A percentile compares a stretch with the other conserved stretches of the same genome.
These are phyloP conservation scores for Choanephora cucurbitarum DNA, from an alignment of 371 early-diverging fungal genomes.

Conservation along the genomic window DNA sequence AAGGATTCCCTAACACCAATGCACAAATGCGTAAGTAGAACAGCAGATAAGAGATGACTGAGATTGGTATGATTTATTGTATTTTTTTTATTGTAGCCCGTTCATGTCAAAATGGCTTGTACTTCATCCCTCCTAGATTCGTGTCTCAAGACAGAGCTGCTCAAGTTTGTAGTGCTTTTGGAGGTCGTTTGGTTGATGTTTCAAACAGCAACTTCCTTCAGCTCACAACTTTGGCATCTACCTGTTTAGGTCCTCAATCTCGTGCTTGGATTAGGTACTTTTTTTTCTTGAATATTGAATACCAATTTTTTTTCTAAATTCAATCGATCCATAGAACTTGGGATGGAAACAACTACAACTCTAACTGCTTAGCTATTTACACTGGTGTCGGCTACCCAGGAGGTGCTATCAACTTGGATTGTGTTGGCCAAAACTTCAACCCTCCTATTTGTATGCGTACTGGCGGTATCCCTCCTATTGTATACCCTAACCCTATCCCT, in stretches of 20 bases:
- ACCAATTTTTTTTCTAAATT: neutral
- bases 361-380: conserved; percentile 1
- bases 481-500: no score
- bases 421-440: neutral
- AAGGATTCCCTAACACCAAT: no score
- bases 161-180: neutral
- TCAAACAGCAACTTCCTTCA: neutral
- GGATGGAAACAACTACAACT: neutral
- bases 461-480: neutral
- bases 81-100: neutral
- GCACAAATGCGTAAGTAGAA: no score
- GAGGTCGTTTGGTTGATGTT: neutral
- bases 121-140: neutral
- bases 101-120: neutral
- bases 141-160: neutral
- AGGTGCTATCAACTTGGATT: neutral
- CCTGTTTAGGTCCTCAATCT: neutral
- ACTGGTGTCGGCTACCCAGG: conserved; percentile 1
- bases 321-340: neutral
- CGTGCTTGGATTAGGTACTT: conserved; percentile 6
- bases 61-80: no score
- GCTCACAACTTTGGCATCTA: neutral
- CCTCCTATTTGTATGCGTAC: neutral
- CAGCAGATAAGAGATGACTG: no score
- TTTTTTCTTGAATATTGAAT: neutral